Base-by-base conservation (phyloP, 129 eudicot species). In the Helianthus tuberosus region DNA sequence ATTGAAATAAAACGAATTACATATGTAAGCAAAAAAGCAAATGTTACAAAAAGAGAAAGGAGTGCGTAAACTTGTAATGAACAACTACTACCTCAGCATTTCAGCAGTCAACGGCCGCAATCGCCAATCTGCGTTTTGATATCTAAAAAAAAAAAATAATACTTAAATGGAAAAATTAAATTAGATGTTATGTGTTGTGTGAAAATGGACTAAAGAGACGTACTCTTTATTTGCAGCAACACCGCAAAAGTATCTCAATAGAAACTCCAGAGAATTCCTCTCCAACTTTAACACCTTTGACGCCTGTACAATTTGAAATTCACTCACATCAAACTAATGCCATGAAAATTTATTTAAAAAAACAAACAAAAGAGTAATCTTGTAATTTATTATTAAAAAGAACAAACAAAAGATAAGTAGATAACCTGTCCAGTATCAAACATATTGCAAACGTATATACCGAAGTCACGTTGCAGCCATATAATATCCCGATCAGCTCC, bases 81-180 rank as follows among this genome's bases (percentile, higher is more conserved):
- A 54, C 67, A 63, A 72, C 17, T 64, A 51, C 53, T 86, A 91
- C 96, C 83, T 90, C 65, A 94, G 47, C 98, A 94, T 94, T 76
- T 86, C 97, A 60, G 52, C 62, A 11, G 98, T 92, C 69, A 94
- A 84, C 27, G 98, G 98, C 11, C 98, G 88, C 16, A 94, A 65
- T 77, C 98, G 87, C 98, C 98, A 94, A 79, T 94, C 98, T 15
- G 98, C 98, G 82, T 90, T 94, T 78, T 94, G 98, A 83, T 94
- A 94, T 71, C 98, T 93, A 86, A 75, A 86, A 69, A 41, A 69
- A 35, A 65, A 65, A 11, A 15, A 27, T 16, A 9, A 43, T 63
- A 11, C 20, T 23, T 15, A 12, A 64, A 65, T 63, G 27, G 0
- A 9, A 70, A 20, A 6, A 6, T 51, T 47, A 39, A 36, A 43